Conservation (phyloP, 148 eudicot species). For the Limonium bicolor region DNA sequence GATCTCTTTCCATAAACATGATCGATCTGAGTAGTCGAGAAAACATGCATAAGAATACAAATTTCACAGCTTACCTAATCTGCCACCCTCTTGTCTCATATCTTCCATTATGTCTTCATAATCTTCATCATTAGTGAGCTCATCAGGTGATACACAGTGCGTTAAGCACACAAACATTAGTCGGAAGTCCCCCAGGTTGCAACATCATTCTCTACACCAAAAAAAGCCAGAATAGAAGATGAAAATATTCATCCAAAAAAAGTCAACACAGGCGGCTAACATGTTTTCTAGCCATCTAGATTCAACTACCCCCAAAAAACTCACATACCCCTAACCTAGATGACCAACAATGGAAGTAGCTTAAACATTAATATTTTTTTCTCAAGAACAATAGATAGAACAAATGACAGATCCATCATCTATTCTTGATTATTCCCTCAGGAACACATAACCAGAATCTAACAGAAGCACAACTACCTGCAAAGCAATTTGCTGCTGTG, state of each 20-base stretch:
- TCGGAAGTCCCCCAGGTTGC: constrained; percentile 40
- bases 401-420: neutral
- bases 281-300: too few species aligned
- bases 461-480: constrained; percentile 36
- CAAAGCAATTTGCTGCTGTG: constrained; percentile 76
- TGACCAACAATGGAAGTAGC: too few species aligned
- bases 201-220: constrained; percentile 53
- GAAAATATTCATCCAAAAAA: neutral
- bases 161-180: constrained; percentile 52
- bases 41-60: too few species aligned
- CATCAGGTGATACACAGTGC: constrained; percentile 15
- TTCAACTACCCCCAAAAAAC: too few species aligned
- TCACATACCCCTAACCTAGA: too few species aligned
- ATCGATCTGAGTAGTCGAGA: too few species aligned
- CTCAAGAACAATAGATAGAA: too few species aligned
- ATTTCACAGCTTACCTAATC: constrained; percentile 16
- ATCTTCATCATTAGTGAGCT: constrained; percentile 16
- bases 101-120: constrained; percentile 18
- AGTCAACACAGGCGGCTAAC: neutral
- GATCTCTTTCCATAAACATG: too few species aligned
- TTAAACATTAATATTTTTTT: too few species aligned
- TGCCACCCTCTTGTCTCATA: constrained; percentile 18
- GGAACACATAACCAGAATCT: neutral
- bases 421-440: too few species aligned
- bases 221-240: constrained; percentile 2